These are phyloP conservation scores for Vinca minor DNA, from an alignment of 257 asterid genomes.

Conservation along the genomic window DNA sequence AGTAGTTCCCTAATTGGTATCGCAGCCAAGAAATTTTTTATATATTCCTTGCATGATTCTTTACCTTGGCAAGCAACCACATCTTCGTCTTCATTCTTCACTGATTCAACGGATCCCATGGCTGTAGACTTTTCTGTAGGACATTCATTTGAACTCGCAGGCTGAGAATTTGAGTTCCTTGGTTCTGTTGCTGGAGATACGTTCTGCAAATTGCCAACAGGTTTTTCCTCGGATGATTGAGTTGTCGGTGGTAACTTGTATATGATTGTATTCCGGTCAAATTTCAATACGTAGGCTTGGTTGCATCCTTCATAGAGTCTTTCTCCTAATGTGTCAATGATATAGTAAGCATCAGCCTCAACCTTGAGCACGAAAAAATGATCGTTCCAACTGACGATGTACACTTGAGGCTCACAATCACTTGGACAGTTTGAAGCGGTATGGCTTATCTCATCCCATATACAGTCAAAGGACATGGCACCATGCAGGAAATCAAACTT, in stretches of 20 bases:
- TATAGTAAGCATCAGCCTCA: constrained; percentile 64
- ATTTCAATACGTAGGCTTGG: constrained; percentile 85
- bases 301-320: constrained; percentile 87
- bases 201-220: constrained; percentile 20
- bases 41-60: constrained; percentile 78
- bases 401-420: constrained; percentile 43
- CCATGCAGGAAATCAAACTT: constrained; percentile 74
- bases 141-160: constrained; percentile 19
- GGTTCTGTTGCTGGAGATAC: constrained; percentile 19
- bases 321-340: constrained; percentile 93
- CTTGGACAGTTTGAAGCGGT: constrained; percentile 21
- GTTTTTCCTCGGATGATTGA: constrained; percentile 41
- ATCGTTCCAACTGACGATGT: constrained; percentile 91
- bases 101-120: constrained; percentile 28
- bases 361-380: constrained; percentile 88
- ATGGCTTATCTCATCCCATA: constrained; percentile 77
- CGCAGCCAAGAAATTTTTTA: constrained; percentile 85
- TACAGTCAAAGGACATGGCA: constrained; percentile 86
- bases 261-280: constrained; percentile 50
- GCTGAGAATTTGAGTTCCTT: constrained; percentile 17
- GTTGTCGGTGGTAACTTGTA: constrained; percentile 37
- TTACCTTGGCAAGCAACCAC: constrained; percentile 61
- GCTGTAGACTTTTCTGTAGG: constrained; percentile 16
- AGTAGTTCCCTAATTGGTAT: constrained; percentile 87
- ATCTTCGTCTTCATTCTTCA: constrained; percentile 35